phyloP scores from a whole-genome alignment of 2,329 filamentous ascomycete genomes.

The Lecanosticta acicola region DNA sequence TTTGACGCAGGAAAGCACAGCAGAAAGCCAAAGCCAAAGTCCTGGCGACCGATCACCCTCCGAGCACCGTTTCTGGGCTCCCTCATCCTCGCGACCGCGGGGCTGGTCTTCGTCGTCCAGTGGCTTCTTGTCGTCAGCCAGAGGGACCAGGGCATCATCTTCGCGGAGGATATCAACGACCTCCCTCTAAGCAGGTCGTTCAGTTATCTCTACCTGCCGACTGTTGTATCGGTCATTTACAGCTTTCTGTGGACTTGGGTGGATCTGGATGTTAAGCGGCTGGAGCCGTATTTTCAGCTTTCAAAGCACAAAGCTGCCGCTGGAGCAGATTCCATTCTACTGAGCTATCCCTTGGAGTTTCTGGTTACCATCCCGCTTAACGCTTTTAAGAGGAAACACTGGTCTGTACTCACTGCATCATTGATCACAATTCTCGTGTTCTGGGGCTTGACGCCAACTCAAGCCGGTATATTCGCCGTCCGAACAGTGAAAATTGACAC shows the following conservation, averaged over 20 bases:
- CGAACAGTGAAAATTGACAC: conserved; percentile 7
- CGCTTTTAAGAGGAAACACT: conserved; percentile 41
- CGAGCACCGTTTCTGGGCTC: conserved; percentile 35
- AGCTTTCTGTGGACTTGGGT: conserved; percentile 56
- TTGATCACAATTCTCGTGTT: conserved; percentile 48
- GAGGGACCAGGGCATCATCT: conserved; percentile 40
- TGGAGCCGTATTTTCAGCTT: conserved; percentile 57
- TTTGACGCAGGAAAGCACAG: neutral
- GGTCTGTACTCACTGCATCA: conserved; percentile 48
- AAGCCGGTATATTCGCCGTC: conserved; percentile 50
- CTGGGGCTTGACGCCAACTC: conserved; percentile 51
- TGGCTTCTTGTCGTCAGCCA: conserved; percentile 40
- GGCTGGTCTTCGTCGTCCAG: conserved; percentile 43
- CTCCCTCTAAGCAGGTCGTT: conserved; percentile 37
- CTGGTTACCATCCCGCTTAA: conserved; percentile 41
- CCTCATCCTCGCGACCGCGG: conserved; percentile 31
- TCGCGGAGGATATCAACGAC: conserved; percentile 32
- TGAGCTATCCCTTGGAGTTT: conserved; percentile 52
- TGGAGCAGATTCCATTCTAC: conserved; percentile 44
- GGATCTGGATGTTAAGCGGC: conserved; percentile 53
- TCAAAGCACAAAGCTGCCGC: conserved; percentile 43
- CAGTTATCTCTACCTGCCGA: conserved; percentile 50
- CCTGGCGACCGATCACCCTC: conserved; percentile 39
- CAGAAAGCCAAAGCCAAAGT: neutral
- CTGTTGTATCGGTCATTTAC: conserved; percentile 50